Conservation (phyloP, 345 rosid genomes). For the Heritiera fomes region DNA sequence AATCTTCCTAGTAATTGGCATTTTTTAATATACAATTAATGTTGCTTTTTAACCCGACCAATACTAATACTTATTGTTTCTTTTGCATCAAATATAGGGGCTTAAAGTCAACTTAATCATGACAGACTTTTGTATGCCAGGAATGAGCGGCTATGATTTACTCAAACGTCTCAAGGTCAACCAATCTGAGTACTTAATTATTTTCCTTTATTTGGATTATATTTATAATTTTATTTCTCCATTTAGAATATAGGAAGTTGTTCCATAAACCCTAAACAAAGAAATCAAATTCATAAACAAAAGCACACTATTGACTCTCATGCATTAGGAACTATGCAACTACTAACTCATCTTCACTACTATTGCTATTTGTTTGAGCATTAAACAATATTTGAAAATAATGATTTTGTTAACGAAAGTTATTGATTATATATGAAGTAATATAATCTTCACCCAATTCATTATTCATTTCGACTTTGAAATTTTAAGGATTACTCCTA, state of each 20-base stretch:
- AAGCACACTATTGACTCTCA: background rate
- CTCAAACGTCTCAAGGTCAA: conserved; percentile 74
- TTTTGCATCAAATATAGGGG: conserved; percentile 32
- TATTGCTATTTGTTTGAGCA: no score
- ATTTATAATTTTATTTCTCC: background rate
- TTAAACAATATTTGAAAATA: no score
- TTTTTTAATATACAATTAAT: background rate
- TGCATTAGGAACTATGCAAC: background rate
- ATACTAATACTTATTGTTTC: background rate
- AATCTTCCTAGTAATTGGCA: background rate
- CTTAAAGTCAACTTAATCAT: conserved; percentile 74
- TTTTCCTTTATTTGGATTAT: background rate
- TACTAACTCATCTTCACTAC: no score
- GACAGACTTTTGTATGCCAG: conserved; percentile 90
- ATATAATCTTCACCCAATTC: no score
- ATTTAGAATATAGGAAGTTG: background rate
- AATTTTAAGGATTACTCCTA: no score
- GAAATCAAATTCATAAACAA: background rate
- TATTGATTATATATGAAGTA: no score
- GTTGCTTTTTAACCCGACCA: background rate
- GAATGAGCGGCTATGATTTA: conserved; percentile 85
- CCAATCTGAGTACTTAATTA: background rate
- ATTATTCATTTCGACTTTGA: no score
- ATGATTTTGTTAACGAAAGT: no score
- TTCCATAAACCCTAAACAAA: background rate